phyloP scores from a whole-genome alignment of 768 basidiomycete genomes.

The Boletus fagicola region DNA sequence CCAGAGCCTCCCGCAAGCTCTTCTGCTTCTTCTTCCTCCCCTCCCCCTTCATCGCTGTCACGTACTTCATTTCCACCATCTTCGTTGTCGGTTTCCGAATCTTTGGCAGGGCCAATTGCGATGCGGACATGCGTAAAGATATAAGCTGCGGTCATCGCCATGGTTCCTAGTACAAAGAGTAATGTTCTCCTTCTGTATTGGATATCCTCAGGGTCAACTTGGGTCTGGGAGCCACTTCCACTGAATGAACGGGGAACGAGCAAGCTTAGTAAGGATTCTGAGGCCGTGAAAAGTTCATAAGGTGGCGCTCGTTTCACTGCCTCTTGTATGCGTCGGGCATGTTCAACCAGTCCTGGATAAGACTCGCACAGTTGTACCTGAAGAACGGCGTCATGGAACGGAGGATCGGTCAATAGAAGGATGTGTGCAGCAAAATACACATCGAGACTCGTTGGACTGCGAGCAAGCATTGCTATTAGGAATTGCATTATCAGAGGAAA shows the following conservation, averaged over 20 bases:
- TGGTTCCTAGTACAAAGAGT: slow-evolving; percentile 49
- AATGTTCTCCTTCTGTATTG: slow-evolving; percentile 50
- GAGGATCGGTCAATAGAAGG: slow-evolving; percentile 54
- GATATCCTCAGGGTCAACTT: slow-evolving; percentile 40
- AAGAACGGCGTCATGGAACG: slow-evolving; percentile 61
- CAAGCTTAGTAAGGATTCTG: slow-evolving; percentile 34
- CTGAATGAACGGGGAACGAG: slow-evolving; percentile 37
- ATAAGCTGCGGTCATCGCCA: slow-evolving; percentile 44
- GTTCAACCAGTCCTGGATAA: slow-evolving; percentile 56
- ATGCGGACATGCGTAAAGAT: slow-evolving; percentile 18
- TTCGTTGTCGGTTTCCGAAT: neutral
- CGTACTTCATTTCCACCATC: neutral
- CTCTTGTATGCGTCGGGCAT: slow-evolving; percentile 53
- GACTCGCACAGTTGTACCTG: slow-evolving; percentile 51
- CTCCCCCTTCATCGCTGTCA: slow-evolving; percentile 14
- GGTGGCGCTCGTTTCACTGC: slow-evolving; percentile 29
- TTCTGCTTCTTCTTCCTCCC: slow-evolving; percentile 15
- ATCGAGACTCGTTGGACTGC: slow-evolving; percentile 64
- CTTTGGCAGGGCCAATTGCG: neutral
- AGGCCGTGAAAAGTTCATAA: slow-evolving; percentile 17
- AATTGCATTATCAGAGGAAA: neutral
- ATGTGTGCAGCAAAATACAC: slow-evolving; percentile 66
- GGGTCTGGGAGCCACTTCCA: slow-evolving; percentile 9
- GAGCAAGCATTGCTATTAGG: neutral
- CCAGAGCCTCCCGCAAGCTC: slow-evolving; percentile 6